Evolutionary conservation across 2,329 filamentous ascomycete species (phyloP), one percentile per base, ranked within the genome.

Genomic region (Juglanconis juglandina): DNA sequence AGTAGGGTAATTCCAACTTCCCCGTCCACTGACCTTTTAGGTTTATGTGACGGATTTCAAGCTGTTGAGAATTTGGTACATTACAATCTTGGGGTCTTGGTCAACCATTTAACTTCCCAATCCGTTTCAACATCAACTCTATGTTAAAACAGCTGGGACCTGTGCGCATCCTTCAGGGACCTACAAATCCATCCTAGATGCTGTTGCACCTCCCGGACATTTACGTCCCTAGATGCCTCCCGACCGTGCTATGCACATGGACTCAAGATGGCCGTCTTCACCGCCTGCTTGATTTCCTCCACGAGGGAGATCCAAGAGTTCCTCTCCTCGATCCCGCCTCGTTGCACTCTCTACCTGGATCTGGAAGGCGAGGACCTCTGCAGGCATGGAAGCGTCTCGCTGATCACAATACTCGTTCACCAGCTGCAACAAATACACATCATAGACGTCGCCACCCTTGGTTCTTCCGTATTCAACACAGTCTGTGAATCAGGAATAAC

Each of bases 361-460:
- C 47, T 68, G 4, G 64, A 68, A 13, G 65, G 65, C 11, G 50
- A 60, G 1, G 44, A 53, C 9, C 66, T 68, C 47, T 41, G 61
- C 50, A 61, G 67, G 2, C 11, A 64, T 32, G 68, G 68, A 5
- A 66, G 61, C 11, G 42, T 70, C 17, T 53, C 63, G 9, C 39
- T 69, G 7, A 24, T 69, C 10, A 61, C 65, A 0, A 33, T 70
- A 1, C 61, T 66, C 32, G 53, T 65, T 7, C 58, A 64, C 4
- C 64, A 66, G 1, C 13, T 57, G 9, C 35, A 54, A 0, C 17
- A 50, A 1, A 49, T 58, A 1, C 37, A 52, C 39, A 49, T 70
- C 48, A 60, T 71, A 52, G 69, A 70, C 60, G 59, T 71, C 44
- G 47, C 65, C 5, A 34, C 56, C 5, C 63, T 69, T 13, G 60